Base-by-base conservation (phyloP, 177 flowering plant species). In the Vitis hybrid region DNA sequence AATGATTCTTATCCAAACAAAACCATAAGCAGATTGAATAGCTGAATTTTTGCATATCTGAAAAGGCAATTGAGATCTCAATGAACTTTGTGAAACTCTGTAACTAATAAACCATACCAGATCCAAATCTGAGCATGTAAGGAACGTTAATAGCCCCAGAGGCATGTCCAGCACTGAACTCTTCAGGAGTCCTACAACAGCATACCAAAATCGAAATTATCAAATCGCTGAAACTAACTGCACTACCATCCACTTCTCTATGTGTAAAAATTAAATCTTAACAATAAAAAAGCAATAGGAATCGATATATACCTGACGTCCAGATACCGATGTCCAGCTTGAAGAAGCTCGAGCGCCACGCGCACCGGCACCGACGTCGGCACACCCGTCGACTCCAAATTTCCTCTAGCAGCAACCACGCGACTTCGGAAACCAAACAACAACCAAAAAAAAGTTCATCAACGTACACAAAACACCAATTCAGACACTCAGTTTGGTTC, bases 321-420 rank as follows among this genome's bases (percentile, higher is more conserved):
- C 75, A 93, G 77, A 70, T 90, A 94, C 3, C 77, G 82, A 70
- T 94, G 95, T 11, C 98, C 98, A 35, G 98, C 95, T 73, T 76
- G 97, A 79, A 86, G 87, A 65, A 94, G 92, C 75, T 90, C 98
- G n/a, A 82, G 82, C 3, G 97, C 98, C 6, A 90, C 95, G 21
- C 92, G 83, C 9, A 94, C 94, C 1, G 97, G 97, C 52, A 91
- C 98, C 15, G 98, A 93, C 9, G 80, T 81, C 3, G 94, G 94
- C 57, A 77, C 80, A 10, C 80, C 84, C 1, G 66, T 13, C 2
- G 83, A 63, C 70, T 75, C 81, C 66, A 68, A 49, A 18, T 81
- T 84, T 59, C 69, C 79, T 67, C 81, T 75, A 30, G 72, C 70
- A 13, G 81, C 70, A 17, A 75, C 82, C 66, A 76, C 64, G 12